These are phyloP conservation scores for Fusarium continuum DNA, from an alignment of 2,329 filamentous ascomycete genomes.

Conservation along the genomic window DNA sequence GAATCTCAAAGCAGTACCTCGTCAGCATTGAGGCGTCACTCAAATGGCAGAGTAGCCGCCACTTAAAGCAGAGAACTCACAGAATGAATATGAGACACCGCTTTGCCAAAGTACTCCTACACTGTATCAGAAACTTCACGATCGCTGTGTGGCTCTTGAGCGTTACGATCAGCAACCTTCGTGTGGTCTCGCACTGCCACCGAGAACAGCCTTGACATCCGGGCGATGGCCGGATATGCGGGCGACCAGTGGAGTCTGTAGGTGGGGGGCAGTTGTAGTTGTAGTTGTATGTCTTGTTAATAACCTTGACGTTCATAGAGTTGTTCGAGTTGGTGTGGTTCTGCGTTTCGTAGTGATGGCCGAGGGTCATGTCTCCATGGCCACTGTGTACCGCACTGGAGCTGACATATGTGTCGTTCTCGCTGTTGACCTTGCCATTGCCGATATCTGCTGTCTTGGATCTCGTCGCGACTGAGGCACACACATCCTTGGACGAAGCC, in stretches of 20 bases:
- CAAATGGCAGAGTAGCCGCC: too few species aligned
- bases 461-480: neutral
- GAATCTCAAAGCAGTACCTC: neutral
- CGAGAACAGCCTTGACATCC: neutral
- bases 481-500: neutral
- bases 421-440: neutral
- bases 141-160: neutral
- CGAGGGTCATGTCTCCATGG: neutral
- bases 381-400: too few species aligned
- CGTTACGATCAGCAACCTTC: too few species aligned
- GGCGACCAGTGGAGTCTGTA: neutral
- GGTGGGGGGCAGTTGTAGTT: neutral
- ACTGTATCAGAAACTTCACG: neutral
- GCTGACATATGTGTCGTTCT: neutral
- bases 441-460: neutral
- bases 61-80: neutral
- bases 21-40: neutral
- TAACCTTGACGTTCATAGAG: neutral
- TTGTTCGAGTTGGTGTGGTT: neutral
- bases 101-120: too few species aligned
- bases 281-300: too few species aligned
- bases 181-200: neutral
- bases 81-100: neutral
- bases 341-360: neutral
- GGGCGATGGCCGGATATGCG: neutral